phyloP scores from a whole-genome alignment of 306 rosid genomes.

The Inga leiocalycina region DNA sequence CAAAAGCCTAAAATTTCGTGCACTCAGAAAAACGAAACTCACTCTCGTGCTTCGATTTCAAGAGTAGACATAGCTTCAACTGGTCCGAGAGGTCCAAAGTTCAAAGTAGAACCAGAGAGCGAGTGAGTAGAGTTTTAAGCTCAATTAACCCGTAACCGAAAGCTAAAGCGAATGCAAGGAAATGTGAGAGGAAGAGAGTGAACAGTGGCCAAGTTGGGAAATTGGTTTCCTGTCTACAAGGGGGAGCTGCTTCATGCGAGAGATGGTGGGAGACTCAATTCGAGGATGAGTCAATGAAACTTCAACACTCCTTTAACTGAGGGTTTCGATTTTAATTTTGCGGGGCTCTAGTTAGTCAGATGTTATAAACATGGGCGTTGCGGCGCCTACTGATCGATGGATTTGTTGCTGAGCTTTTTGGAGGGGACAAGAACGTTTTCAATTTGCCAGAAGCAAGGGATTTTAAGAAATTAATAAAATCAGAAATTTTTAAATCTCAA shows the following conservation, averaged over 20 bases:
- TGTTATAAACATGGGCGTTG: too few relatives aligned
- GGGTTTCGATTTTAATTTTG: background rate
- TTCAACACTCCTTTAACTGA: background rate
- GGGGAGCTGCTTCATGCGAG: background rate
- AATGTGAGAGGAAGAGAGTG: background rate
- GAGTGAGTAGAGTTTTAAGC: background rate
- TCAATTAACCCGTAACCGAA: background rate
- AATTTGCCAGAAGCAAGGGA: too few relatives aligned
- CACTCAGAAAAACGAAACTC: slow-evolving; percentile 29
- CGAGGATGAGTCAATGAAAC: background rate
- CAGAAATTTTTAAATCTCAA: too few relatives aligned
- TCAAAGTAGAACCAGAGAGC: background rate
- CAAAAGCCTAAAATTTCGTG: background rate
- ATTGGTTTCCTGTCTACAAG: background rate
- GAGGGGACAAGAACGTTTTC: too few relatives aligned
- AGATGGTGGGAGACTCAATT: background rate
- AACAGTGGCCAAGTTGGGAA: background rate
- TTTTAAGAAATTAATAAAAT: too few relatives aligned
- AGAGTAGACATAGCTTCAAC: slow-evolving; percentile 71
- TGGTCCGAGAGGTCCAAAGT: background rate
- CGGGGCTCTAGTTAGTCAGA: too few relatives aligned
- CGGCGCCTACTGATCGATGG: too few relatives aligned
- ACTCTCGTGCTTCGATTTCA: slow-evolving; percentile 99
- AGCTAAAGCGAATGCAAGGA: background rate
- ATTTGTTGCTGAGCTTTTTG: too few relatives aligned